Evolutionary conservation across 257 asterid genomes (phyloP), one percentile per base, ranked within the genome.

Genomic region (Penstemon davidsonii): DNA sequence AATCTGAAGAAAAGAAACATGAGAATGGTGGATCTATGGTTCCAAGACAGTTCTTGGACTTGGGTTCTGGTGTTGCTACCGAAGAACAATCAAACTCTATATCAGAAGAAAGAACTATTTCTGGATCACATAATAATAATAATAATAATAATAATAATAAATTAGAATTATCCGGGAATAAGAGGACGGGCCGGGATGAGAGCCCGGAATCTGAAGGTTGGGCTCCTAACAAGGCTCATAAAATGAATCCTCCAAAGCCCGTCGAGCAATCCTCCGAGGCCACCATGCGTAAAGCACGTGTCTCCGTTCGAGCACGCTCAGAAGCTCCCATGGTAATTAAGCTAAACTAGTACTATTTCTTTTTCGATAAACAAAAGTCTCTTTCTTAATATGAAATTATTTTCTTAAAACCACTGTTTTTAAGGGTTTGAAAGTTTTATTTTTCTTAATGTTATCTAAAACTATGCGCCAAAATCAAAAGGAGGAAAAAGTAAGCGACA

Each of bases 211-310:
- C 97, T 0, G 88, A 95, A 15, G 79, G 86, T 18, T 89, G 91
- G 91, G 88, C 62, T 2, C 82, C 92, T 7, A 81, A 79, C 7
- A 93, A 90, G 67, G 75, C 73, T 38, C 76, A 86, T 0, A 86
- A 80, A 25, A 55, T 85, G 77, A 75, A 64, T 60, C 62, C 78
- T 4, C 1, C 85, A 0, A 88, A 82, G 51, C 67, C 84, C 4
- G 55, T 70, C 19, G 90, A 82, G 1, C 93, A 89, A 60, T 63
- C 88, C 1, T 12, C 81, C 0, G 96, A 86, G 47, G 91, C 97
- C 7, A 87, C 96, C 76, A 95, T 89, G 95, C 80, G 93, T 71
- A 95, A 91, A 71, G 94, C 95, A 1, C 98, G 99, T n/a, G 99
- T 95, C 56, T 95, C 99, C 0, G 96, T 95, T 25, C 95, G 99